Evolutionary conservation across 345 rosid genomes (phyloP).

Genomic region (Microcos paniculata): DNA sequence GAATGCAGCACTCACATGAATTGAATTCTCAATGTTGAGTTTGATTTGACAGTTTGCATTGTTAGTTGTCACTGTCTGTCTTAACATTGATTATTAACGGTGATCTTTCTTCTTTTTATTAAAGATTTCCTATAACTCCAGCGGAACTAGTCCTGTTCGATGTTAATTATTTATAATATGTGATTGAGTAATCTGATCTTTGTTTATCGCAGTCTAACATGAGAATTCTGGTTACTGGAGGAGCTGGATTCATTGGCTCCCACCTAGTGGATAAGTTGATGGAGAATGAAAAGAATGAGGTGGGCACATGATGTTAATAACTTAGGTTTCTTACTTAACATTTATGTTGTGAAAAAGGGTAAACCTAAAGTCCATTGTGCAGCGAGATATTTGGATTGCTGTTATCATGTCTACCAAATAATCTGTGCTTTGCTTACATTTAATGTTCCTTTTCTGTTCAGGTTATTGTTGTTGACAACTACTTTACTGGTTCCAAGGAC

Average conservation of each 20-base stretch:
- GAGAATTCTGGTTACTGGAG: conserved; percentile 94
- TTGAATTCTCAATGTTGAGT: neutral
- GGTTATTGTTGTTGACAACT: conserved; percentile 90
- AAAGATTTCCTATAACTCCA: neutral
- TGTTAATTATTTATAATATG: neutral
- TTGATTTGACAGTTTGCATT: neutral
- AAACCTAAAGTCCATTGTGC: neutral
- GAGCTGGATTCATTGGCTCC: conserved; percentile 98
- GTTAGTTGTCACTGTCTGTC: neutral
- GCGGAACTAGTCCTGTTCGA: neutral
- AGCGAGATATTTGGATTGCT: neutral
- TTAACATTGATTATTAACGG: neutral
- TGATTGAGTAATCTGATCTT: neutral
- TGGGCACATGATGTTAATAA: conserved; percentile 10
- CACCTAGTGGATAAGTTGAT: conserved; percentile 90
- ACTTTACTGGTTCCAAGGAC: conserved; percentile 90
- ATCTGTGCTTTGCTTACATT: neutral
- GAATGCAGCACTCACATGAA: neutral
- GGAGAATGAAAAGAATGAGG: conserved; percentile 95
- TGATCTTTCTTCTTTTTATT: neutral
- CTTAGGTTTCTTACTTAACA: neutral
- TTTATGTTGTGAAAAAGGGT: neutral
- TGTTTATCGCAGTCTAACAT: conserved; percentile 66
- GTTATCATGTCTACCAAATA: neutral
- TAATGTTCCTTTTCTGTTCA: conserved; percentile 13